A percentile compares a stretch with the other conserved stretches of the same genome.
phyloP scores from a whole-genome alignment of 257 asterid genomes.

The Rauvolfia tetraphylla region DNA sequence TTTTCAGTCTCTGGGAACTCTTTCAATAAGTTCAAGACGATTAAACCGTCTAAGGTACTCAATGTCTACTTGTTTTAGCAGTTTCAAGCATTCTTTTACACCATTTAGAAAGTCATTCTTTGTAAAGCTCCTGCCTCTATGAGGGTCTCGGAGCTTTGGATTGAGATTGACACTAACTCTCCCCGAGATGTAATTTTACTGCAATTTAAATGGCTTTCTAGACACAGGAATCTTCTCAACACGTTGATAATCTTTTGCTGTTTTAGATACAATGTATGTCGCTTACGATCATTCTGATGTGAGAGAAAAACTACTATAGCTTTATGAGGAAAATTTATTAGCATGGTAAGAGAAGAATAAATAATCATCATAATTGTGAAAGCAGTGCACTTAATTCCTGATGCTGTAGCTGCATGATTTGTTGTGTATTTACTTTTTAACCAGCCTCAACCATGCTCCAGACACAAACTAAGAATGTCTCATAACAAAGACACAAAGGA shows the following conservation, averaged over 20 bases:
- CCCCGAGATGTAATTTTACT: neutral
- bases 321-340: neutral
- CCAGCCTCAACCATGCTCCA: neutral
- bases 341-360: neutral
- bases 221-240: neutral
- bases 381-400: neutral
- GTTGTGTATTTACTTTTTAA: neutral
- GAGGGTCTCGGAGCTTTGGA: neutral
- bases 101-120: neutral
- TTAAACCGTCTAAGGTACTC: slow-evolving; percentile 93
- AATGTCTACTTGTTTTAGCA: slow-evolving; percentile 11
- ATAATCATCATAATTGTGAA: neutral
- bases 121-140: neutral
- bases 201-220: neutral
- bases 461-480: neutral
- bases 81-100: neutral
- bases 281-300: neutral
- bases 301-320: neutral
- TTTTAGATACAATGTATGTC: neutral
- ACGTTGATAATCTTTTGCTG: neutral
- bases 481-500: neutral
- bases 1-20: slow-evolving; percentile 94
- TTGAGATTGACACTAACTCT: neutral
- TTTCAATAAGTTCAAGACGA: slow-evolving; percentile 91
- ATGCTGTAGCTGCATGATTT: neutral